These are phyloP conservation scores for Colletotrichum tamarilloi DNA, from an alignment of 2,329 filamentous ascomycete genomes.

Conservation along the genomic window DNA sequence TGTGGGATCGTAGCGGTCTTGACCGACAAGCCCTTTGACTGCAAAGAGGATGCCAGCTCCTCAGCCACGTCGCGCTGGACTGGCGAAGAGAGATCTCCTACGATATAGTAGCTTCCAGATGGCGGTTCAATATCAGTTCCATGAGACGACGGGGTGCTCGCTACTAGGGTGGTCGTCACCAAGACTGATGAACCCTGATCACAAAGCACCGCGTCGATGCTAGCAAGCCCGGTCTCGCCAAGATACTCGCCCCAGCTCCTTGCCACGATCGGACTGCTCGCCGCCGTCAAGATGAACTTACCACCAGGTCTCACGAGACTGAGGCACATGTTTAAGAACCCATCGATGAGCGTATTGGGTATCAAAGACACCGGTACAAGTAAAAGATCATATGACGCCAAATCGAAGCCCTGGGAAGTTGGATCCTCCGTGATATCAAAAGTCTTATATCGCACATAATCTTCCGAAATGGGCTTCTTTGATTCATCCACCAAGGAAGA, in stretches of 20 bases:
- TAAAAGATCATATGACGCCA: slow-evolving; percentile 41
- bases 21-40: neutral
- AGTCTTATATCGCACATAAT: slow-evolving; percentile 40
- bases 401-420: slow-evolving; percentile 39
- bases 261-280: neutral
- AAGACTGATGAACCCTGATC: neutral
- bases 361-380: slow-evolving; percentile 39
- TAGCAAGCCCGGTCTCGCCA: neutral
- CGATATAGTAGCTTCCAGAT: neutral
- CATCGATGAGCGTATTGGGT: slow-evolving; percentile 24
- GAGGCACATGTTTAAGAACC: slow-evolving; percentile 39
- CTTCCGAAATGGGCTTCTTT: neutral
- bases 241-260: neutral
- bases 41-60: neutral
- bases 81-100: neutral
- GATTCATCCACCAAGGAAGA: slow-evolving; percentile 36
- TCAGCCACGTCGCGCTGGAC: neutral
- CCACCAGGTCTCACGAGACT: slow-evolving; percentile 44
- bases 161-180: neutral
- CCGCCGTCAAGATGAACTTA: slow-evolving; percentile 36
- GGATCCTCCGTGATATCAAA: slow-evolving; percentile 46
- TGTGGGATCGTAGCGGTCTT: neutral
- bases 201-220: neutral
- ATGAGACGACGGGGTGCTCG: neutral
- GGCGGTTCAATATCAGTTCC: neutral